Evolutionary conservation across 1,139 yeast species (phyloP).

Genomic region (Kazachstania sp.): DNA sequence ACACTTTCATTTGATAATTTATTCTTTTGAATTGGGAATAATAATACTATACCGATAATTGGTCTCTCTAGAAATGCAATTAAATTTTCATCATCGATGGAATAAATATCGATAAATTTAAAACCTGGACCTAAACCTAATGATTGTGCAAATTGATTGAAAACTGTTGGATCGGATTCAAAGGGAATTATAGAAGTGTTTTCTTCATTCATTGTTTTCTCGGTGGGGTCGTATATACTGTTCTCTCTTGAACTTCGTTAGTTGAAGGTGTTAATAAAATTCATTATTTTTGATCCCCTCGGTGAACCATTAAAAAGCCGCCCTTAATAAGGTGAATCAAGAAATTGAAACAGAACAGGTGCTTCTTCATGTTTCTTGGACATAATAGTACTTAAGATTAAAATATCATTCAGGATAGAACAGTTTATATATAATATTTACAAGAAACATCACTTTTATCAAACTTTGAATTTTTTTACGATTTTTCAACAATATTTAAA

Average conservation of each 20-base stretch:
- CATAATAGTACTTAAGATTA: too few relatives aligned
- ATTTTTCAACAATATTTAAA: not conserved
- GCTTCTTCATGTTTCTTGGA: too few relatives aligned
- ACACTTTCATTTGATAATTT: too few relatives aligned
- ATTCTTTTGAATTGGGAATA: conserved; percentile 54
- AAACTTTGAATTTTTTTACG: not conserved
- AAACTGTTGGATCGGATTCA: conserved; percentile 84
- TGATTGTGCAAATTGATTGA: conserved; percentile 57
- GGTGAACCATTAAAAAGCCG: too few relatives aligned
- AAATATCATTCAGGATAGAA: too few relatives aligned
- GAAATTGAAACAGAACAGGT: too few relatives aligned
- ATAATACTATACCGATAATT: conserved; percentile 57
- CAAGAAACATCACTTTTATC: too few relatives aligned
- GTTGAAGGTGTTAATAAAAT: not conserved
- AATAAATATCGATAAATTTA: conserved; percentile 72
- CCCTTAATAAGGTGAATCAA: too few relatives aligned
- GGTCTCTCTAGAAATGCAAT: conserved; percentile 79
- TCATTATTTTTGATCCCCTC: too few relatives aligned
- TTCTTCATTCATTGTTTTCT: conserved; percentile 8
- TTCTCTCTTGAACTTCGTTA: not conserved
- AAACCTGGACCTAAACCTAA: conserved; percentile 59
- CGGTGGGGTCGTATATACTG: too few relatives aligned
- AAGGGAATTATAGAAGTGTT: conserved; percentile 59
- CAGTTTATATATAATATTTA: too few relatives aligned
- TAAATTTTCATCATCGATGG: conserved; percentile 71